Evolutionary conservation across 2,329 filamentous ascomycete species (phyloP).

Genomic region (Aspergillus arachidicola): DNA sequence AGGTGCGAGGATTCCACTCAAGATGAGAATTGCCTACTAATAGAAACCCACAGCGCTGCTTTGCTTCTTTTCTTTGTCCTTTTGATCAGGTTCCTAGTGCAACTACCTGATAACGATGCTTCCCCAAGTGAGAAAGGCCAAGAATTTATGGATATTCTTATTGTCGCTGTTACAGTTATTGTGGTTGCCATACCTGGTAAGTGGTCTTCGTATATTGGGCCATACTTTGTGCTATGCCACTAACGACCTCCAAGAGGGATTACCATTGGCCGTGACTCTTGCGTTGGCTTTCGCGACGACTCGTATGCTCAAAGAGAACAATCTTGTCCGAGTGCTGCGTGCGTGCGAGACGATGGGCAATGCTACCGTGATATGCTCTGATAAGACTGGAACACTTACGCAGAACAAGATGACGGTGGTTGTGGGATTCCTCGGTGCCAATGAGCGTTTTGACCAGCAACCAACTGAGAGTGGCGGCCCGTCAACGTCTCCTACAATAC

Average conservation of each 20-base stretch:
- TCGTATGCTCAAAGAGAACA: slow-evolving; percentile 74
- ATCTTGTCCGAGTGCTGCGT: slow-evolving; percentile 71
- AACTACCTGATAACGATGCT: slow-evolving; percentile 58
- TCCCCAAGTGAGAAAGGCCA: slow-evolving; percentile 68
- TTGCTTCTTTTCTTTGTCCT: slow-evolving; percentile 80
- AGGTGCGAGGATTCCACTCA: background rate
- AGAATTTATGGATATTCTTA: slow-evolving; percentile 71
- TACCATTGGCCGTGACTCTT: slow-evolving; percentile 73
- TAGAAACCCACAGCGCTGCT: slow-evolving; percentile 49
- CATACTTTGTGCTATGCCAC: background rate
- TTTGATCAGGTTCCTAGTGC: slow-evolving; percentile 78
- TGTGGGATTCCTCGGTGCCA: slow-evolving; percentile 63
- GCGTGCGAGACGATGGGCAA: slow-evolving; percentile 80
- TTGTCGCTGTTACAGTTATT: slow-evolving; percentile 74
- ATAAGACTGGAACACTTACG: slow-evolving; percentile 74
- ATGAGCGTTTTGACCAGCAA: slow-evolving; percentile 19
- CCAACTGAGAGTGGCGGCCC: slow-evolving; percentile 10
- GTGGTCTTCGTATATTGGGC: background rate
- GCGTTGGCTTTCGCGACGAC: slow-evolving; percentile 74
- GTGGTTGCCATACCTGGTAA: slow-evolving; percentile 68
- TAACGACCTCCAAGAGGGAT: slow-evolving; percentile 55
- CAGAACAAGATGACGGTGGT: slow-evolving; percentile 76
- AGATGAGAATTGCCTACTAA: background rate
- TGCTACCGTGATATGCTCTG: slow-evolving; percentile 75
- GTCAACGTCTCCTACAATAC: slow-evolving; percentile 21